phyloP scores from a whole-genome alignment of 2,329 filamentous ascomycete species.

The Xylariaceae sp. region DNA sequence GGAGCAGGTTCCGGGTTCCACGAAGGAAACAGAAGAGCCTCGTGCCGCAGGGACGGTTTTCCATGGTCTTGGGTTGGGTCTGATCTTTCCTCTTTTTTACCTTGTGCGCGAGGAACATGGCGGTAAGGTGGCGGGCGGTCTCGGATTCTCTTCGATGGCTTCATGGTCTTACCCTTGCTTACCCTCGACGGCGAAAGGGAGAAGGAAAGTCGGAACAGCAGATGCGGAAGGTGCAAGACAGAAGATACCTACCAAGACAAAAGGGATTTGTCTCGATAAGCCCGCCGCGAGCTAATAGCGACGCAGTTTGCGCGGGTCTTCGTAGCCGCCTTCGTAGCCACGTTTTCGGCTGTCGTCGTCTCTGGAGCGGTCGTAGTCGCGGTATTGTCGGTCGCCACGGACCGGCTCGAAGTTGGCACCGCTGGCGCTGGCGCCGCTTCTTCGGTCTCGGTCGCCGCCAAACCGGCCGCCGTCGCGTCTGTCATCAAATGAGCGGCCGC shows the following conservation, averaged over 20 bases:
- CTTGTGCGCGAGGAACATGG: too few species aligned
- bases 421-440: too few species aligned
- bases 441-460: slow-evolving; percentile 28
- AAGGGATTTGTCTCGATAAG: slow-evolving; percentile 32
- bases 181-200: slow-evolving; percentile 28
- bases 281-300: slow-evolving; percentile 37
- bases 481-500: slow-evolving; percentile 55
- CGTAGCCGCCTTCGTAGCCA: slow-evolving; percentile 70
- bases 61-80: too few species aligned
- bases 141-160: slow-evolving; percentile 2
- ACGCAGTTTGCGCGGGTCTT: slow-evolving; percentile 64
- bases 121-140: neutral
- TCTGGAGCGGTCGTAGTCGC: slow-evolving; percentile 45
- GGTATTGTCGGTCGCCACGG: slow-evolving; percentile 52
- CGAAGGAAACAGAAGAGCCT: too few species aligned
- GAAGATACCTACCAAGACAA: slow-evolving; percentile 41
- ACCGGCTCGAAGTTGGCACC: slow-evolving; percentile 76
- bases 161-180: slow-evolving; percentile 28
- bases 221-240: slow-evolving; percentile 23
- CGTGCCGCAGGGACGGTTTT: too few species aligned
- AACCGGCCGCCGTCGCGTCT: slow-evolving; percentile 42
- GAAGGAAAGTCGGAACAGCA: slow-evolving; percentile 26
- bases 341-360: slow-evolving; percentile 58
- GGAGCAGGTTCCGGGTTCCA: neutral
- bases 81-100: too few species aligned